Percentiles rank a stretch among this genome's conserved stretches.
Evolutionary conservation across 2,329 filamentous ascomycete genomes (phyloP).

Genomic region (Fusarium hostae): DNA sequence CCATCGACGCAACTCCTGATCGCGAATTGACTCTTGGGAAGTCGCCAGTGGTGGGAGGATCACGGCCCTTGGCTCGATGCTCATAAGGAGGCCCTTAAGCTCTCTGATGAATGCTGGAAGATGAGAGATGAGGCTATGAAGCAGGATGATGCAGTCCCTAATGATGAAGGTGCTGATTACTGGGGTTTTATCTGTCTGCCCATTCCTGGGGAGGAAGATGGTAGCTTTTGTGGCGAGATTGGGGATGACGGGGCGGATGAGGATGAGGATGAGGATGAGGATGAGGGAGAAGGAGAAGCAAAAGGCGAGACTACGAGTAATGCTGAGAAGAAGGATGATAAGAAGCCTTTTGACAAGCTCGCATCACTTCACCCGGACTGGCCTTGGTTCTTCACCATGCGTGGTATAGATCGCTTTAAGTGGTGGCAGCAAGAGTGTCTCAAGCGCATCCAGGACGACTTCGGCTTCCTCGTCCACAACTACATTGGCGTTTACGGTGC

Average conservation of each 20-base stretch:
- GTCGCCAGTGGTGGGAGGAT: conserved; percentile 37
- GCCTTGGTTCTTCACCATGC: conserved; percentile 31
- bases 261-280: neutral
- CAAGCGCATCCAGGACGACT: conserved; percentile 50
- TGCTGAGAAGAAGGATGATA: neutral
- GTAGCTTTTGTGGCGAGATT: neutral
- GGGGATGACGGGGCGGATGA: neutral
- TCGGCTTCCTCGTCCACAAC: conserved; percentile 57
- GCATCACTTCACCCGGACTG: conserved; percentile 35
- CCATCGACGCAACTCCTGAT: too few relatives aligned
- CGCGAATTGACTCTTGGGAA: conserved; percentile 24
- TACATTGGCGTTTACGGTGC: conserved; percentile 54
- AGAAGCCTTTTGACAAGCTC: conserved; percentile 19
- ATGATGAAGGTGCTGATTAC: conserved; percentile 30
- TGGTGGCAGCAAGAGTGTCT: conserved; percentile 38
- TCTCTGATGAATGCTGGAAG: conserved; percentile 33
- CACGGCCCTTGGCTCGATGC: conserved; percentile 31
- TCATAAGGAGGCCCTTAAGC: conserved; percentile 30
- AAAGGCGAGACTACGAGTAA: neutral
- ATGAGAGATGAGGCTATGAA: conserved; percentile 32
- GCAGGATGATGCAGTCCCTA: conserved; percentile 8
- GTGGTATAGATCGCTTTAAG: conserved; percentile 11
- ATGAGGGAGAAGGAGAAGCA: neutral
- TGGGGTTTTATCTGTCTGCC: conserved; percentile 39
- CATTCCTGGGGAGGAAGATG: neutral